phyloP scores from a whole-genome alignment of 2,329 filamentous ascomycete species.

The Coniosporium uncinatum region DNA sequence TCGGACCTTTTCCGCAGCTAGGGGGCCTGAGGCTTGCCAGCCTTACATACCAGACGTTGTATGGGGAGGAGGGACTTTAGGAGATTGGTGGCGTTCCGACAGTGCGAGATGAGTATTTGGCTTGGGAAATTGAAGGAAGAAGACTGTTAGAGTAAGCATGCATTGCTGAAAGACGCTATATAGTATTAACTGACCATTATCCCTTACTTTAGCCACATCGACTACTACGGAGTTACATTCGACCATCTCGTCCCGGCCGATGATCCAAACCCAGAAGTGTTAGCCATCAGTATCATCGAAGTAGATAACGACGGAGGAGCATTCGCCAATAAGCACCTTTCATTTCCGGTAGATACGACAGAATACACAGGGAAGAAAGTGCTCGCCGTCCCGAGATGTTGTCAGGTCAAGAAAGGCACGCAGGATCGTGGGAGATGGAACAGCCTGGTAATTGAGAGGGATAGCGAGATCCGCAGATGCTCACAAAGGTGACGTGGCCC shows the following conservation, averaged over 20 bases:
- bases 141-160: no score
- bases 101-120: no score
- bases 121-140: no score
- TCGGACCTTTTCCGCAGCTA: conserved; percentile 6
- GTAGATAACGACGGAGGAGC: conserved; percentile 24
- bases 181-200: no score
- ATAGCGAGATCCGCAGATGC: no score
- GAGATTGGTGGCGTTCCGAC: no score
- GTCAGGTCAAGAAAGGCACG: conserved; percentile 29
- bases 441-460: conserved; percentile 13
- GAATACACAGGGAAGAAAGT: conserved; percentile 33
- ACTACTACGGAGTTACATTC: conserved; percentile 36
- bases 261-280: conserved; percentile 30
- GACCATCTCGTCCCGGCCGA: conserved; percentile 28
- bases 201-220: conserved; percentile 17
- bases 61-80: conserved; percentile 4
- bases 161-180: no score
- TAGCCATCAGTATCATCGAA: conserved; percentile 37
- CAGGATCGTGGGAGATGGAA: conserved; percentile 26
- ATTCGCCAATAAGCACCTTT: conserved; percentile 27
- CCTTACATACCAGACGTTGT: conserved; percentile 8
- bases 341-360: conserved; percentile 24
- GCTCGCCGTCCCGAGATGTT: conserved; percentile 34
- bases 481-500: not conserved
- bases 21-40: conserved; percentile 7